These are phyloP conservation scores for Diaporthe capsici DNA, from an alignment of 2,329 filamentous ascomycete genomes.

Conservation along the genomic window DNA sequence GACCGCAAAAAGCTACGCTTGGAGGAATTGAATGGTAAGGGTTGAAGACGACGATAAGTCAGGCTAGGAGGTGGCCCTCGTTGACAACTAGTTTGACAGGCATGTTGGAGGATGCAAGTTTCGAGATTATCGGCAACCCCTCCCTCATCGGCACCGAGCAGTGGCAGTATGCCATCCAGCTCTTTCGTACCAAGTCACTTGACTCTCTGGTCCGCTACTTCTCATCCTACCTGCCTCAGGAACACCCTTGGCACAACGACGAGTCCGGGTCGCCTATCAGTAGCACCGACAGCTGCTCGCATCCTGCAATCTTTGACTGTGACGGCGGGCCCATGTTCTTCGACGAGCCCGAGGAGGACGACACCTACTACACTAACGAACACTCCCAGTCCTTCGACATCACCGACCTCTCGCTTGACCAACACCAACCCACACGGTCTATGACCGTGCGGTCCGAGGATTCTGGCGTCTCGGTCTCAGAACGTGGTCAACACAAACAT, in stretches of 20 bases:
- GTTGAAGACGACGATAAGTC: not conserved
- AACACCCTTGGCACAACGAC: constrained; percentile 59
- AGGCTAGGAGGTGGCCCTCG: constrained; percentile 5
- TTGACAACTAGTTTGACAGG: constrained; percentile 46
- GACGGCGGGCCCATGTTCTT: constrained; percentile 56
- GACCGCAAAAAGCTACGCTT: constrained; percentile 68
- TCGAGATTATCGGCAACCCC: constrained; percentile 73
- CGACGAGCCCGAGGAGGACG: constrained; percentile 57
- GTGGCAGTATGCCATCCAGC: constrained; percentile 71
- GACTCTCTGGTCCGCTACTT: constrained; percentile 74
- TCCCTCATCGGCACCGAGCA: constrained; percentile 70
- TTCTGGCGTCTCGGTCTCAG: constrained; percentile 55
- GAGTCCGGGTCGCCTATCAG: constrained; percentile 52
- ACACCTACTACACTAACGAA: constrained; percentile 56
- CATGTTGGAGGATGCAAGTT: constrained; percentile 69
- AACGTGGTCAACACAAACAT: constrained; percentile 53
- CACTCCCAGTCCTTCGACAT: constrained; percentile 50
- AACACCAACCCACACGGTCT: constrained; percentile 62
- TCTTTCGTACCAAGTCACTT: constrained; percentile 71
- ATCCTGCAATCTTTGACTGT: constrained; percentile 49
- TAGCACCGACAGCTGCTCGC: constrained; percentile 53
- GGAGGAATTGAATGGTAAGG: constrained; percentile 62
- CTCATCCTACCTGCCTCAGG: constrained; percentile 69
- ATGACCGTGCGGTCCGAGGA: constrained; percentile 64
- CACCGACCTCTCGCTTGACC: constrained; percentile 47